These are phyloP conservation scores for Blastomyces percursus DNA, from an alignment of 2,329 filamentous ascomycete species.

Conservation along the genomic window DNA sequence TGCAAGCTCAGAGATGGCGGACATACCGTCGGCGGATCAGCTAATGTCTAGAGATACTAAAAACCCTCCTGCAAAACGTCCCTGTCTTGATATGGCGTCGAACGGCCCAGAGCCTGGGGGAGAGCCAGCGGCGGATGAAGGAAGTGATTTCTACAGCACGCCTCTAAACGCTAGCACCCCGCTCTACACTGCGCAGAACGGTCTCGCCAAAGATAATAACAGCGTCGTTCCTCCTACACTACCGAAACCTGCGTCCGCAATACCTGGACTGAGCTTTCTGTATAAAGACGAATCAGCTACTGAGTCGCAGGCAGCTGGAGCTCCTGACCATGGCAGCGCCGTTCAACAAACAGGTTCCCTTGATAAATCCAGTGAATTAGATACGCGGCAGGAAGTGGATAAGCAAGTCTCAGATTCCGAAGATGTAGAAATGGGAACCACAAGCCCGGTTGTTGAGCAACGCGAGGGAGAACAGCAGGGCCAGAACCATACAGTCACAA, in stretches of 20 bases:
- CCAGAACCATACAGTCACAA: background rate
- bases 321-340: background rate
- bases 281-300: background rate
- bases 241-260: constrained; percentile 18
- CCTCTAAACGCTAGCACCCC: constrained; percentile 24
- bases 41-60: background rate
- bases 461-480: background rate
- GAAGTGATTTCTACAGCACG: constrained; percentile 35
- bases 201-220: constrained; percentile 11
- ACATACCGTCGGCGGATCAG: constrained; percentile 2
- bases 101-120: constrained; percentile 11
- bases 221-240: constrained; percentile 2
- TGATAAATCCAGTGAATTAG: background rate
- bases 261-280: constrained; percentile 30
- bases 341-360: background rate
- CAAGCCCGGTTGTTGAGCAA: background rate
- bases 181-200: constrained; percentile 11
- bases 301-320: background rate
- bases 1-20: constrained; percentile 2
- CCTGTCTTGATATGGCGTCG: constrained; percentile 23
- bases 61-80: constrained; percentile 18
- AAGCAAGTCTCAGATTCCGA: constrained; percentile 1
- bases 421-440: constrained; percentile 5
- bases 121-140: constrained; percentile 24
- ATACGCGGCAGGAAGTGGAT: constrained; percentile 5